A percentile compares a stretch with the other conserved stretches of the same genome.
These are phyloP conservation scores for Pseudocercospora fuligena DNA, from an alignment of 2,329 filamentous ascomycete genomes.

Conservation along the genomic window DNA sequence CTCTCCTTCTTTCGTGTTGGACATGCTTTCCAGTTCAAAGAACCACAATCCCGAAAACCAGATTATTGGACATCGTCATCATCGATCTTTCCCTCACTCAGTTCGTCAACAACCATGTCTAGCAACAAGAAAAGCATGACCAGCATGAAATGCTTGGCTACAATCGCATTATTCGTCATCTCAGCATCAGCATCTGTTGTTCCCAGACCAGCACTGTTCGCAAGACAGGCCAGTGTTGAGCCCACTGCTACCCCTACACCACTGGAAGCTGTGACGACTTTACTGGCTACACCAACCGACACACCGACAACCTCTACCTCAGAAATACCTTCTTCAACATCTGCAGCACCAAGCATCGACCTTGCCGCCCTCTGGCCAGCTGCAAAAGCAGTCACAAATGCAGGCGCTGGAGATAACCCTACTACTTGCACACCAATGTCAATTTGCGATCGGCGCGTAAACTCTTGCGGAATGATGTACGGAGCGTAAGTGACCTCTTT, in stretches of 20 bases:
- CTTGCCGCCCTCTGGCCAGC: constrained; percentile 5
- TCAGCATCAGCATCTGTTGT: background rate
- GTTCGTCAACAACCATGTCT: background rate
- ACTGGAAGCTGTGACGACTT: background rate
- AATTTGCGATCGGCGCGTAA: background rate
- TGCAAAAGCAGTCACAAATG: background rate
- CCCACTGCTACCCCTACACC: background rate
- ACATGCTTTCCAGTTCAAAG: background rate
- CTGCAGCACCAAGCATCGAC: background rate
- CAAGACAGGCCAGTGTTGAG: background rate
- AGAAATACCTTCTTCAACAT: background rate
- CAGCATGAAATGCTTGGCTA: background rate
- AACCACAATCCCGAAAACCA: background rate
- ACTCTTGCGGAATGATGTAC: constrained; percentile 19
- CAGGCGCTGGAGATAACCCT: background rate
- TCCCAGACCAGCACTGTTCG: background rate
- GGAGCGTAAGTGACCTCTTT: constrained; percentile 26
- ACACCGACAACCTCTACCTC: background rate
- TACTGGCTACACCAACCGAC: background rate
- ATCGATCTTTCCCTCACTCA: background rate
- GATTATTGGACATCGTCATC: background rate
- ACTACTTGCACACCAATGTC: background rate
- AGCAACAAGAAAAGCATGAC: background rate
- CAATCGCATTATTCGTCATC: background rate
- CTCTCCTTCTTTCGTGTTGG: background rate